Base-by-base conservation (phyloP, 192 early-diverging fungal genomes). In the Entomortierella chlamydospora region DNA sequence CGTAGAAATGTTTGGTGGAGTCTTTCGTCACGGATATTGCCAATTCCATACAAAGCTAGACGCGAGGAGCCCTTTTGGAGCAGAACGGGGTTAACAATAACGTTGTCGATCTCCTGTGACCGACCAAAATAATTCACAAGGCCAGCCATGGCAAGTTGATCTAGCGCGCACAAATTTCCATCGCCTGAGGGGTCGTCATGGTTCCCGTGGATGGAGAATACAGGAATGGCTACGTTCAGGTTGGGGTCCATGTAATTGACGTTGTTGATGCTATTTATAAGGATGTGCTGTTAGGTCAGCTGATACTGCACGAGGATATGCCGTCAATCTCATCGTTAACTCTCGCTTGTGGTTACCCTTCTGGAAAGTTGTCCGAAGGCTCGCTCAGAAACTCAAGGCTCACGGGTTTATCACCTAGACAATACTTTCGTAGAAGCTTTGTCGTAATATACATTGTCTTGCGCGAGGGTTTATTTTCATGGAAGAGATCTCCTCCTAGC, bases 121-220 rank as follows among this genome's bases (percentile, higher is more conserved):
- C 88, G 85, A 7, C 97, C 97, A 87, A 99, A 99, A 69, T 99
- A 98, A 82, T 99, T 99, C 42, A 99, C 87, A 28, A 96, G 80
- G 0, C 95, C 95, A 4, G 92, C 84, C 4, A 88, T 89, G 4
- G 90, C 85, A 12, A 99, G 84, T 34, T 95, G 66, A 70, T 98
- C 94, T 54, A 98, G 85, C 0, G 95, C 95, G 51, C 91, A 93
- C 26, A 96, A 72, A 67, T 91, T 91, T 41, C 93, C 94, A 47
- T 94, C 87, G 20, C 95, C 96, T 15, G 90, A 86, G 20, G 97
- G 97, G 78, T 97, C 95, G 66, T 99, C 97, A 69, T 99, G 97
- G 83, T 99, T 99, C 0, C 97, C 97, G 73, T 99, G 97, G 57
- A 99, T 99, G 0, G 95, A 93, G 70, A 98, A 99, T 0, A 99